Conservation (phyloP, 495 filamentous ascomycete species). For the Peziza echinospora region DNA sequence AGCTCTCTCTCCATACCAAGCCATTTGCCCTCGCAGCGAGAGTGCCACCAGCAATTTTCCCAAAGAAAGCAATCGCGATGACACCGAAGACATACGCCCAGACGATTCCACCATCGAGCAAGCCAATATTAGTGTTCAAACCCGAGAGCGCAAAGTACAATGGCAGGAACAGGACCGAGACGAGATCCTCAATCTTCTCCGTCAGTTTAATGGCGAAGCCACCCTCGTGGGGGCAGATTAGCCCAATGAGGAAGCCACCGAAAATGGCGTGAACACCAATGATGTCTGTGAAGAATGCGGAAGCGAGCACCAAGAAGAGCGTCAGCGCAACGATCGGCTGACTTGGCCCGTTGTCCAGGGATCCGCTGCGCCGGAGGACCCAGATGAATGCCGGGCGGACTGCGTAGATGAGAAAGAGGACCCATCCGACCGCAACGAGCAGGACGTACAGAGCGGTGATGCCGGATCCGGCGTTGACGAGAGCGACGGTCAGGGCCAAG, state of each 20-base stretch:
- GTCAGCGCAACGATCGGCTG: conserved; percentile 72
- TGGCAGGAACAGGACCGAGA: conserved; percentile 71
- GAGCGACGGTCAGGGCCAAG: conserved; percentile 76
- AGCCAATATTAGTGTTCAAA: conserved; percentile 67
- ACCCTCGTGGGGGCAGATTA: conserved; percentile 86
- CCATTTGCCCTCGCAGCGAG: conserved; percentile 56
- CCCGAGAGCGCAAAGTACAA: conserved; percentile 93
- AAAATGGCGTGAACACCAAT: conserved; percentile 89
- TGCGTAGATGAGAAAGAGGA: conserved; percentile 51
- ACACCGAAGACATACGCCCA: conserved; percentile 89
- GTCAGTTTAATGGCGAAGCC: conserved; percentile 89
- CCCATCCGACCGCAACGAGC: conserved; percentile 51
- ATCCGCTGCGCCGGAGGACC: conserved; percentile 48
- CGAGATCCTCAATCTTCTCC: conserved; percentile 89
- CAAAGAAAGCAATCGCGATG: conserved; percentile 59
- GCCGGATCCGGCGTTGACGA: conserved; percentile 75
- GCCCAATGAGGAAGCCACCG: conserved; percentile 65
- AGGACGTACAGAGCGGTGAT: conserved; percentile 75
- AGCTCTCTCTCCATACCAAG: conserved; percentile 79
- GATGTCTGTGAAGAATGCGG: conserved; percentile 86
- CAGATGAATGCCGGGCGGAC: conserved; percentile 63
- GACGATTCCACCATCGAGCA: conserved; percentile 59
- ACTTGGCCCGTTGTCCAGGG: conserved; percentile 73
- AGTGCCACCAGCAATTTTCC: conserved; percentile 71
- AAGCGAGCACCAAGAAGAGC: conserved; percentile 53